Base-by-base conservation (phyloP, 306 rosid genomes). In the Boehmeria nivea region DNA sequence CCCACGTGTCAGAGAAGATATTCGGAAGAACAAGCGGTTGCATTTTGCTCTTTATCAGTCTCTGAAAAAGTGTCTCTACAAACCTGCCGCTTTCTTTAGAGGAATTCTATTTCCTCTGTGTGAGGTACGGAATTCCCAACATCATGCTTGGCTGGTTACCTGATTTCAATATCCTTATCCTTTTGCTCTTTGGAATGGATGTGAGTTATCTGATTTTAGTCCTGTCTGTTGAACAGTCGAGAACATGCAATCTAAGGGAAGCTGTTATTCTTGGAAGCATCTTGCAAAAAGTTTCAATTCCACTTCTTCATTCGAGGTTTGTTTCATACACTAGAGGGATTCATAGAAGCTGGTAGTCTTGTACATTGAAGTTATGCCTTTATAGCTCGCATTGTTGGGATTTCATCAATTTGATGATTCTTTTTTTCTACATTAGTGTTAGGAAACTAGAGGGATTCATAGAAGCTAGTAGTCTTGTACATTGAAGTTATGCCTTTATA, bases 231-330 rank as follows among this genome's bases (percentile, higher is more conserved):
- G 15, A 63, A 43, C 84, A 89, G 95, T 86, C 95, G 6, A 77
- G 74, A 26, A 86, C 94, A 27, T 90, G 95, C 64, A 84, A 72
- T 66, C 77, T 84, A 47, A 84, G 96, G 71, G 98, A 91, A 79
- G 98, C 98, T 59, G 98, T 91, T 55, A 80, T 91, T 50, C 40
- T 87, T 62, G 98, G 98, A 40, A 87, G 98, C 76, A 71, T 91
- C 72, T 37, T 91, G 40, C 81, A 87, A 68, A 91, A 91, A 71
- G 78, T 78, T 56, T 77, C 96, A 47, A 82, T 87, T 78, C 98
- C 96, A 43, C 74, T 85, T 33, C 95, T 84, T 71, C 96, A 91
- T 82, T 91, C 98, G 70, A 84, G 96, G 98, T 88, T 72, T 63
- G 69, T 53, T 39, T 31, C 36, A 4, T 31, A 4, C 36, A 2